Base-by-base conservation (phyloP, 768 basidiomycete genomes). In the Auricularia sp. region DNA sequence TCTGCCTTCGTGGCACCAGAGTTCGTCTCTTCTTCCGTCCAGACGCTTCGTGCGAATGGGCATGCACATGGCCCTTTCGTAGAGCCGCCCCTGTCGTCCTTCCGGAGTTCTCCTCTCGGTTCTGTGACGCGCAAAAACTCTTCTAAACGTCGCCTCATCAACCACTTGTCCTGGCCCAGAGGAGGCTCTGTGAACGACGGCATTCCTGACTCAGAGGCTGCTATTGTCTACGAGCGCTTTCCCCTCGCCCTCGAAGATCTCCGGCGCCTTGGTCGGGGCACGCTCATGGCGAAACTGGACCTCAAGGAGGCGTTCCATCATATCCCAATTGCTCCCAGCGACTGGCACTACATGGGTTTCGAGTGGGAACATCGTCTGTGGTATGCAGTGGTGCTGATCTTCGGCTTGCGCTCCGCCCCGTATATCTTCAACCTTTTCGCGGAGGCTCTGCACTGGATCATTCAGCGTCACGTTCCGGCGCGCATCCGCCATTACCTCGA, bases 391-490 rank as follows among this genome's bases (percentile, higher is more conserved):
- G 73, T 77, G 1, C 68, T 78, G 7, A 69, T 65, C 0, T 79
- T 79, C 66, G 76, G 77, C 0, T 63, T 72, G 1, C 66, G 70
- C 3, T 71, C 73, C 1, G 74, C 75, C 3, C 75, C 76, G 2
- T 77, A 77, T 66, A 77, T 79, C 16, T 78, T 76, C 68, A 76
- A 78, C 64, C 71, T 78, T 0, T 77, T 77, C 63, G 71, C 77
- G 0, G 74, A 78, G 63, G 77, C 71, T 8, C 69, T 78, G 7
- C 77, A 78, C 64, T 79, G 76, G 77, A 77, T 78, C 62, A 72
- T 77, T n/a, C 65, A 71, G 18, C 69, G 70, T 10, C 73, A 78
- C 62, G 71, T 78, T 56, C 76, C 73, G 0, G 10, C 8, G 42
- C 42, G 1, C 10, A 2, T 43, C 2, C 42, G 42, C 10, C 42